phyloP scores from a whole-genome alignment of 768 basidiomycete species.

The Lactarius deliciosus region DNA sequence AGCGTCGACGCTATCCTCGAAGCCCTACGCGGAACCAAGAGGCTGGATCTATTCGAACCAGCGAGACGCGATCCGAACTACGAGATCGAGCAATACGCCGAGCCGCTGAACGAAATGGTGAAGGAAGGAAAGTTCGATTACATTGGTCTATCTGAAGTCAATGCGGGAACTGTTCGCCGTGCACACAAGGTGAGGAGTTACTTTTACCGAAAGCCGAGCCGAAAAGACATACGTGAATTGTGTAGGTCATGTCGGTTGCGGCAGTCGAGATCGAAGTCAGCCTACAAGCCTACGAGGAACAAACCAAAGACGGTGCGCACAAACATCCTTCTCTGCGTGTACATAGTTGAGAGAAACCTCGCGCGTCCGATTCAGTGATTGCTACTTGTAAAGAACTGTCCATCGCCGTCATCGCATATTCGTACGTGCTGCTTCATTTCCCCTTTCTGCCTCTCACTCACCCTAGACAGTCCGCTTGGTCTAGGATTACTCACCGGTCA shows the following conservation, averaged over 20 bases:
- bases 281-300: slow-evolving; percentile 56
- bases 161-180: slow-evolving; percentile 45
- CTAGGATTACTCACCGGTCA: slow-evolving; percentile 53
- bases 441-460: slow-evolving; percentile 3
- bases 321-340: neutral
- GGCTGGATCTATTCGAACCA: slow-evolving; percentile 60
- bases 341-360: neutral
- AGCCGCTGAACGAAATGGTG: slow-evolving; percentile 44
- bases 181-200: slow-evolving; percentile 33
- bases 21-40: slow-evolving; percentile 51
- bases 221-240: neutral
- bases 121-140: slow-evolving; percentile 59
- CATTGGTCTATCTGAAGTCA: slow-evolving; percentile 59
- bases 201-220: neutral
- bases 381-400: slow-evolving; percentile 52
- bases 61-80: slow-evolving; percentile 47
- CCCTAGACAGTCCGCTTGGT: slow-evolving; percentile 47
- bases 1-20: slow-evolving; percentile 47
- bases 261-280: slow-evolving; percentile 69
- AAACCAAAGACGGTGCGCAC: slow-evolving; percentile 45
- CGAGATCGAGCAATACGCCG: slow-evolving; percentile 48
- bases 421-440: slow-evolving; percentile 35
- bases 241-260: slow-evolving; percentile 53
- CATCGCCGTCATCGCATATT: slow-evolving; percentile 58
- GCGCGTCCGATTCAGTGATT: slow-evolving; percentile 40